Evolutionary conservation across 768 basidiomycete genomes (phyloP).

Genomic region (Cystobasidiopsis lactophilus): DNA sequence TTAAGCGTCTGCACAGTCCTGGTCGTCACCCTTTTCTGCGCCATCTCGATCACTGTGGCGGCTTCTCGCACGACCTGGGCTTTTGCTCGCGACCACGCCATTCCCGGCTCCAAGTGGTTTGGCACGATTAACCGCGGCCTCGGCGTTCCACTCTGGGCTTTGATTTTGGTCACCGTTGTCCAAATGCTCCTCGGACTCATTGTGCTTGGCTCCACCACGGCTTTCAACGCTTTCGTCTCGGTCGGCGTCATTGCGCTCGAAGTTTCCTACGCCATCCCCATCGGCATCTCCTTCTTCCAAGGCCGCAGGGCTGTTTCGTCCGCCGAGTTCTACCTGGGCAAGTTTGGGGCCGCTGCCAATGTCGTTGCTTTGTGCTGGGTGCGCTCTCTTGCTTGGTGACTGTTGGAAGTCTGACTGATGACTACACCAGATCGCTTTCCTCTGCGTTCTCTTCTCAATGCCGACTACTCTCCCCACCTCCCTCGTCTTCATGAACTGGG

Average conservation of each 20-base stretch:
- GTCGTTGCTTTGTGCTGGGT: neutral
- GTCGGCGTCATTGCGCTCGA: neutral
- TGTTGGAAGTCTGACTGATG: too few relatives aligned
- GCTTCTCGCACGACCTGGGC: slow-evolving; percentile 40
- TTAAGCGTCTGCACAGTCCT: too few relatives aligned
- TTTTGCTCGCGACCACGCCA: slow-evolving; percentile 44
- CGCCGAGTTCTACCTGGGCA: neutral
- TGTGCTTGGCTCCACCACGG: slow-evolving; percentile 35
- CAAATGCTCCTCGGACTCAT: slow-evolving; percentile 42
- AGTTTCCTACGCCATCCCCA: neutral
- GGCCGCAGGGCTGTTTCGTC: neutral
- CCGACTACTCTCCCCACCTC: too few relatives aligned
- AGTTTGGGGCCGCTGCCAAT: neutral
- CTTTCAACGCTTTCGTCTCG: slow-evolving; percentile 39
- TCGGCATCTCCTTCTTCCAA: neutral
- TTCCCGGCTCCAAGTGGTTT: slow-evolving; percentile 36
- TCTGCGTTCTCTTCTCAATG: too few relatives aligned
- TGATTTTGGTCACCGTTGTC: slow-evolving; percentile 37
- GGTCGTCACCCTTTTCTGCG: neutral
- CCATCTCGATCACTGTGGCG: neutral
- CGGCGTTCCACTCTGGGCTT: slow-evolving; percentile 39
- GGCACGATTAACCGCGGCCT: slow-evolving; percentile 28
- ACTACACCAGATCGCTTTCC: too few relatives aligned
- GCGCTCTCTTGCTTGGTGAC: too few relatives aligned
- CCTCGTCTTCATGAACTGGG: too few relatives aligned